A percentile compares a stretch with the other conserved stretches of the same genome.
These are phyloP conservation scores for Berberis thunbergii DNA, from an alignment of 164 flowering plant genomes.

Conservation along the genomic window DNA sequence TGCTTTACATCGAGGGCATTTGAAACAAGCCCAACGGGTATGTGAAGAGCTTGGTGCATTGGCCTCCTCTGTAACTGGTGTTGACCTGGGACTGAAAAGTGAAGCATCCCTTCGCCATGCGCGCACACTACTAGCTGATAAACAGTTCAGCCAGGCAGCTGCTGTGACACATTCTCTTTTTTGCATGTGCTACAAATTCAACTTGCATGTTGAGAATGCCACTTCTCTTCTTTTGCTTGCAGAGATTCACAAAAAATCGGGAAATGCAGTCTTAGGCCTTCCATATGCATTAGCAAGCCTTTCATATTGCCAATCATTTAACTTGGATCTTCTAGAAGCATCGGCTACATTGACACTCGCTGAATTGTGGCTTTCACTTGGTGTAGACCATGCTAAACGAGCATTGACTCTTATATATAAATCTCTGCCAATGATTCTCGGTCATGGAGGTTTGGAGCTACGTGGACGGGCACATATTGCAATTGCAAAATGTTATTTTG, in stretches of 20 bases:
- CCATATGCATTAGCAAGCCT: constrained; percentile 90
- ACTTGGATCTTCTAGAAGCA: constrained; percentile 93
- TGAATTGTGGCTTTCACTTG: constrained; percentile 86
- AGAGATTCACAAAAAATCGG: constrained; percentile 91
- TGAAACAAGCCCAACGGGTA: constrained; percentile 72
- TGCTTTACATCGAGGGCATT: constrained; percentile 73
- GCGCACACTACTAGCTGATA: constrained; percentile 88
- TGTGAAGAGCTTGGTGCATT: constrained; percentile 87
- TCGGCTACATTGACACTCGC: constrained; percentile 77
- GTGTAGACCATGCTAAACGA: constrained; percentile 70
- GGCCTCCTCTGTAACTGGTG: constrained; percentile 81
- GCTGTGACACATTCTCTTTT: constrained; percentile 72
- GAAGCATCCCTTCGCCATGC: constrained; percentile 88
- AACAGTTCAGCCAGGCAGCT: constrained; percentile 88
- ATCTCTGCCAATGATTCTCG: constrained; percentile 77
- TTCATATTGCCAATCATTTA: constrained; percentile 85
- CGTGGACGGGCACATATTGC: constrained; percentile 76
- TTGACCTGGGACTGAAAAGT: constrained; percentile 80
- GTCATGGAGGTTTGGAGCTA: constrained; percentile 96
- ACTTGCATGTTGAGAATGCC: constrained; percentile 79
- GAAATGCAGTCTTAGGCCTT: constrained; percentile 75
- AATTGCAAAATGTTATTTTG: constrained; percentile 82
- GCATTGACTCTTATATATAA: constrained; percentile 65
- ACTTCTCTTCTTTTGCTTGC: constrained; percentile 80
- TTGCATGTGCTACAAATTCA: constrained; percentile 81